Conservation (phyloP, 805 yeast species). For the Yamadazyma paraphyllophila region DNA sequence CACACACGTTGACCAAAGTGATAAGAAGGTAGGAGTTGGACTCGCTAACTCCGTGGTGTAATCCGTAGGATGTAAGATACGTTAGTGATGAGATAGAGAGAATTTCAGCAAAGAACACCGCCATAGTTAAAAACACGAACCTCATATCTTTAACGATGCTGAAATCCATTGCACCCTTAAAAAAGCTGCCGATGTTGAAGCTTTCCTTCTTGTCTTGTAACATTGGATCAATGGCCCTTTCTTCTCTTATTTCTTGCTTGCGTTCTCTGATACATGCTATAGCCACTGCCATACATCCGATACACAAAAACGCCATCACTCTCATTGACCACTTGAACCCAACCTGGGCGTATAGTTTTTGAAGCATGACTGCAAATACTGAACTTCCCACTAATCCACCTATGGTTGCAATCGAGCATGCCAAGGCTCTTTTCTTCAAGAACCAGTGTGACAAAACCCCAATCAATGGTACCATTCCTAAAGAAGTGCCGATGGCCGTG, state of each 20-base stretch:
- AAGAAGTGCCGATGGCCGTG: conserved; percentile 27
- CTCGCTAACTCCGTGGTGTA: conserved; percentile 21
- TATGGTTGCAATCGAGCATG: conserved; percentile 27
- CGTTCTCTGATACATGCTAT: conserved; percentile 21
- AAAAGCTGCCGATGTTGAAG: conserved; percentile 17
- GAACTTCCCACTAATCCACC: conserved; percentile 32
- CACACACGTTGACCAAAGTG: conserved; percentile 27
- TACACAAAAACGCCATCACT: conserved; percentile 22
- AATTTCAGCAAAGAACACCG: conserved; percentile 40
- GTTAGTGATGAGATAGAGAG: conserved; percentile 44
- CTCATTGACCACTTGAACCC: conserved; percentile 32
- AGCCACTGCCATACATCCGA: conserved; percentile 18
- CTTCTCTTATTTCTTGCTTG: background rate
- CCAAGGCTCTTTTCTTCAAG: conserved; percentile 23
- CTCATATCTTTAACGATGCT: conserved; percentile 20
- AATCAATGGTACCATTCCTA: conserved; percentile 29
- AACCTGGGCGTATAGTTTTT: conserved; percentile 20
- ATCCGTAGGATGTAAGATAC: conserved; percentile 27
- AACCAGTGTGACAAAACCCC: conserved; percentile 30
- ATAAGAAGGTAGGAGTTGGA: conserved; percentile 22
- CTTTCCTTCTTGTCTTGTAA: background rate
- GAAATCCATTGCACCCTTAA: conserved; percentile 26
- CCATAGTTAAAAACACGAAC: conserved; percentile 23
- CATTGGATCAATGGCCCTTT: background rate
- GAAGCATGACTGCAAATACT: conserved; percentile 25